phyloP scores from a whole-genome alignment of 257 asterid genomes.

The Perilla frutescens region DNA sequence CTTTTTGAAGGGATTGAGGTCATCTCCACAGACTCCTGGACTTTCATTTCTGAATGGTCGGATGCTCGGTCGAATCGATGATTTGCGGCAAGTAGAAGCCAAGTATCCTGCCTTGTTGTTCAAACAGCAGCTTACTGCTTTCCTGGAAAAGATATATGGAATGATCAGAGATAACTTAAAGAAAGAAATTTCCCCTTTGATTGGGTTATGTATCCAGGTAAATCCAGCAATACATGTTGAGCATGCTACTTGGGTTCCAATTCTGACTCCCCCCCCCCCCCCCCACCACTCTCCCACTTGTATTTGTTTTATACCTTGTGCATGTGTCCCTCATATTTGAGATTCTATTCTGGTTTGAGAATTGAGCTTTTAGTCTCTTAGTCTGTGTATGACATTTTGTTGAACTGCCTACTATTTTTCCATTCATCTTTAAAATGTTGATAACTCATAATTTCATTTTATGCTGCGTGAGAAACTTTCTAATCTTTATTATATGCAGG shows the following conservation, averaged over 20 bases:
- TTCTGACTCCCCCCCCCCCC: not conserved
- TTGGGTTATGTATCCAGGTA: conserved; percentile 98
- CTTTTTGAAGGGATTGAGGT: conserved; percentile 73
- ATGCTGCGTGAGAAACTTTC: not conserved
- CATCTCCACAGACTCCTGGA: conserved; percentile 95
- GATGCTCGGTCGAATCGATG: conserved; percentile 89
- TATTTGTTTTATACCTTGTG: conserved; percentile 22
- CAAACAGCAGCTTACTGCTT: conserved; percentile 99
- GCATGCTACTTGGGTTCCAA: conserved; percentile 16
- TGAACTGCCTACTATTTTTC: conserved; percentile 2
- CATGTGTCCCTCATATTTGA: conserved; percentile 10
- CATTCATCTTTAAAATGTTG: conserved; percentile 17
- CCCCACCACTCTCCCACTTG: not conserved
- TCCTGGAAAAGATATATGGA: conserved; percentile 98
- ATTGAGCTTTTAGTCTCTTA: conserved; percentile 19
- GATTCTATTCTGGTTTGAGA: conserved; percentile 22
- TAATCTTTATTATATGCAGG: conserved; percentile 56
- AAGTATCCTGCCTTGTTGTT: conserved; percentile 97
- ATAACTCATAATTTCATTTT: conserved; percentile 1
- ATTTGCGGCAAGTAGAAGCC: conserved; percentile 97
- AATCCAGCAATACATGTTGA: conserved; percentile 17
- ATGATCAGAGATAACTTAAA: conserved; percentile 92
- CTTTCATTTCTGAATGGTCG: conserved; percentile 83
- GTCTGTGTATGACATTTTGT: conserved; percentile 24
- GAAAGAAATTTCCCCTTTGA: conserved; percentile 96